Percentiles rank a stretch among this genome's conserved stretches.
phyloP scores from a whole-genome alignment of 305 asterid species.

The Stenogyne calaminthoides region DNA sequence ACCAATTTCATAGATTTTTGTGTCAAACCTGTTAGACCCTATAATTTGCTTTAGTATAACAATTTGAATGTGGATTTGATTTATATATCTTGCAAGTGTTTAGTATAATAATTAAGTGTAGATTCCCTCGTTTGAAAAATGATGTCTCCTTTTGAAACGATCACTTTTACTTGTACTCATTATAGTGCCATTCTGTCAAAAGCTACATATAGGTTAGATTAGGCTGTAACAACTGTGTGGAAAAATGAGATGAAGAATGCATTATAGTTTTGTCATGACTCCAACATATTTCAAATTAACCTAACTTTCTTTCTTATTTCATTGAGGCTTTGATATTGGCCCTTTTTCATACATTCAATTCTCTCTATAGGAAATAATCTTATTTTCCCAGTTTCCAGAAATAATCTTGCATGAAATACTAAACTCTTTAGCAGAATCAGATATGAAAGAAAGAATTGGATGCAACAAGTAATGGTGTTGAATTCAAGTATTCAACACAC shows the following conservation, averaged over 20 bases:
- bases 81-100: too few species aligned
- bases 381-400: background rate
- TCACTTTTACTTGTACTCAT: background rate
- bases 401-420: background rate
- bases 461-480: slow-evolving; percentile 22
- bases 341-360: too few species aligned
- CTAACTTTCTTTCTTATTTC: background rate
- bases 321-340: too few species aligned
- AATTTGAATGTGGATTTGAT: too few species aligned
- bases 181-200: slow-evolving; percentile 22
- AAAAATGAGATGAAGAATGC: background rate
- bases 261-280: background rate
- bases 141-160: background rate
- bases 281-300: background rate
- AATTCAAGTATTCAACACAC: slow-evolving; percentile 21
- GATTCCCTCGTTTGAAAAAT: slow-evolving; percentile 10
- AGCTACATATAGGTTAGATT: background rate
- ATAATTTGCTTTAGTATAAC: too few species aligned
- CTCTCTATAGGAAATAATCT: background rate
- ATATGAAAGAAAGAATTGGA: background rate
- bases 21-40: too few species aligned
- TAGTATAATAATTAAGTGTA: background rate
- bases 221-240: slow-evolving; percentile 27
- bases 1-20: too few species aligned
- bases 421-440: slow-evolving; percentile 5